phyloP scores from a whole-genome alignment of 2,329 filamentous ascomycete species.

The Talaromyces amestolkiae region DNA sequence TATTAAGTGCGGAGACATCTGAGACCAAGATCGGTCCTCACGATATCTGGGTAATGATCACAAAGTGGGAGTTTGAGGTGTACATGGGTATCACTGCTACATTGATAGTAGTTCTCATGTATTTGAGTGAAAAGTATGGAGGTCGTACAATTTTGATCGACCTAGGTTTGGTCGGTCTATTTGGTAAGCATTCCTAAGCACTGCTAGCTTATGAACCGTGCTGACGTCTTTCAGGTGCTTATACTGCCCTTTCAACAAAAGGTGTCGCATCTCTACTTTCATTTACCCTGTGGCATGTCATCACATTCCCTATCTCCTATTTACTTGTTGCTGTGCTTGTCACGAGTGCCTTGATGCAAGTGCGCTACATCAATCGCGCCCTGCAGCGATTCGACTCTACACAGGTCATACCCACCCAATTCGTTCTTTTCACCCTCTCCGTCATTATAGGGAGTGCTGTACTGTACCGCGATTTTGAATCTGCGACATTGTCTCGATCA shows the following conservation, averaged over 20 bases:
- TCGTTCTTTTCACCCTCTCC: constrained; percentile 92
- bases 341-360: constrained; percentile 88
- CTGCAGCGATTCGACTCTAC: constrained; percentile 95
- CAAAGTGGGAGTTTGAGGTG: constrained; percentile 82
- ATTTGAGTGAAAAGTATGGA: constrained; percentile 80
- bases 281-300: constrained; percentile 80
- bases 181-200: constrained; percentile 61
- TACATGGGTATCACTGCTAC: constrained; percentile 75
- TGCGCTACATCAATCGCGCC: constrained; percentile 89
- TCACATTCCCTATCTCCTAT: constrained; percentile 91
- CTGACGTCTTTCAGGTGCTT: constrained; percentile 63
- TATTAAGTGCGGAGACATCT: constrained; percentile 82
- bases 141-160: constrained; percentile 85
- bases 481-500: constrained; percentile 69
- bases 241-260: constrained; percentile 95
- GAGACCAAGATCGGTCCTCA: constrained; percentile 89
- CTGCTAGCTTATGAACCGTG: constrained; percentile 19
- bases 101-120: constrained; percentile 75
- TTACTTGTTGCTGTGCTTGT: constrained; percentile 75
- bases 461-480: constrained; percentile 91
- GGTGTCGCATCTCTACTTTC: constrained; percentile 94
- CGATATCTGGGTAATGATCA: constrained; percentile 87
- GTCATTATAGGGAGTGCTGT: constrained; percentile 93
- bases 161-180: constrained; percentile 85
- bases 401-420: constrained; percentile 96